These are phyloP conservation scores for Ziziphus jujuba DNA, from an alignment of 306 rosid genomes.

Conservation along the genomic window DNA sequence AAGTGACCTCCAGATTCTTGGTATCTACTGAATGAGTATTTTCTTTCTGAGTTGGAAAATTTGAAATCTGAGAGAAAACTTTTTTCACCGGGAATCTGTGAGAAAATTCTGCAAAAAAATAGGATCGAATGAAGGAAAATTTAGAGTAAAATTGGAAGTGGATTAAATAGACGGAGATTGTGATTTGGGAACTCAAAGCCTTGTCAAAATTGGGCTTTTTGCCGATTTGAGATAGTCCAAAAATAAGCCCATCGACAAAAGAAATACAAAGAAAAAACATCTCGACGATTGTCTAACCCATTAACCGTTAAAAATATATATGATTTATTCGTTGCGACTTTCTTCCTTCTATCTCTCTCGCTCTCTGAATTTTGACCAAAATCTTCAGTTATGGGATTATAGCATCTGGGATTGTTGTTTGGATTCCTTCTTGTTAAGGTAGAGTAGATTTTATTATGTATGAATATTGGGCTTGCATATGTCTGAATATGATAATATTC, in stretches of 20 bases:
- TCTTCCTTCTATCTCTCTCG: constrained; percentile 1
- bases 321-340: constrained; percentile 12
- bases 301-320: background rate
- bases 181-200: too few species aligned
- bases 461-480: background rate
- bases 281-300: constrained; percentile 4
- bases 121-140: too few species aligned
- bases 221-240: background rate
- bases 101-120: too few species aligned
- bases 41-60: too few species aligned
- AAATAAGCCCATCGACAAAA: background rate
- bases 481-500: background rate
- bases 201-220: background rate
- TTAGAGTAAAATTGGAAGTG: too few species aligned
- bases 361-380: background rate
- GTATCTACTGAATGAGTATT: too few species aligned
- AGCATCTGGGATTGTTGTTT: background rate
- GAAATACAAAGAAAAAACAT: background rate
- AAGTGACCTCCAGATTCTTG: too few species aligned
- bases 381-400: constrained; percentile 6
- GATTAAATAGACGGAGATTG: too few species aligned
- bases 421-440: constrained; percentile 10
- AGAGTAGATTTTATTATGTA: background rate
- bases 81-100: too few species aligned
- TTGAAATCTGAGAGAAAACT: too few species aligned